Conservation (phyloP, 1,284 basidiomycete species). For the Ganoderma lingzhi region DNA sequence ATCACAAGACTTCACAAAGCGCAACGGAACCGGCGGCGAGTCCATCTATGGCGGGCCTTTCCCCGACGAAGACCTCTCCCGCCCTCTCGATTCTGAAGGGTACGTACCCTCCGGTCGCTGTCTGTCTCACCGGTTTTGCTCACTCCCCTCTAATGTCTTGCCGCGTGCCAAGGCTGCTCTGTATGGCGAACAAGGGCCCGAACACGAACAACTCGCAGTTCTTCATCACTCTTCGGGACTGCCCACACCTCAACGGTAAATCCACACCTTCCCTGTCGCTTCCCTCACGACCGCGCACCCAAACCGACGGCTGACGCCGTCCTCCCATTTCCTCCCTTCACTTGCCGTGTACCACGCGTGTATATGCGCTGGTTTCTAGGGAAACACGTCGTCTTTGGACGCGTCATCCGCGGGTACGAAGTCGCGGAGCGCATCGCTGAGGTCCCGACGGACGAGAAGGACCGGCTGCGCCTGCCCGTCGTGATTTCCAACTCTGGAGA, state of each 20-base stretch:
- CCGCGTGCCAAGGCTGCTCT: constrained; percentile 59
- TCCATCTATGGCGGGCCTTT: constrained; percentile 83
- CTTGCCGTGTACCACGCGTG: neutral
- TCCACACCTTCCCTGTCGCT: constrained; percentile 16
- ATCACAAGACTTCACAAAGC: constrained; percentile 72
- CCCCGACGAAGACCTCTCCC: constrained; percentile 77
- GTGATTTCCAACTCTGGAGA: constrained; percentile 87
- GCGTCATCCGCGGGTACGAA: constrained; percentile 68
- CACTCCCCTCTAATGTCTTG: neutral
- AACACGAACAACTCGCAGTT: constrained; percentile 86
- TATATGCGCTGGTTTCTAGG: constrained; percentile 45
- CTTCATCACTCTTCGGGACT: constrained; percentile 80
- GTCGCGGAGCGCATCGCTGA: constrained; percentile 62
- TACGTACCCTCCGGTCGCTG: constrained; percentile 35
- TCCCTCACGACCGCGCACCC: neutral
- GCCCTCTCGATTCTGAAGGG: constrained; percentile 72
- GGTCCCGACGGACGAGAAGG: constrained; percentile 71
- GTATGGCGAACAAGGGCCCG: constrained; percentile 87
- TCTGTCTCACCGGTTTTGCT: neutral
- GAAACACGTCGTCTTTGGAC: constrained; percentile 84
- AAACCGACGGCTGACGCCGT: neutral
- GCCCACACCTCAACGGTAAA: constrained; percentile 73
- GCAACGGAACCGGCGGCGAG: constrained; percentile 85
- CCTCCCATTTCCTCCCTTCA: constrained; percentile 2
- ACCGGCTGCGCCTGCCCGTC: constrained; percentile 76